Evolutionary conservation across 2,329 filamentous ascomycete species (phyloP), one percentile per base, ranked within the genome.

Genomic region (Fusarium robinianum): DNA sequence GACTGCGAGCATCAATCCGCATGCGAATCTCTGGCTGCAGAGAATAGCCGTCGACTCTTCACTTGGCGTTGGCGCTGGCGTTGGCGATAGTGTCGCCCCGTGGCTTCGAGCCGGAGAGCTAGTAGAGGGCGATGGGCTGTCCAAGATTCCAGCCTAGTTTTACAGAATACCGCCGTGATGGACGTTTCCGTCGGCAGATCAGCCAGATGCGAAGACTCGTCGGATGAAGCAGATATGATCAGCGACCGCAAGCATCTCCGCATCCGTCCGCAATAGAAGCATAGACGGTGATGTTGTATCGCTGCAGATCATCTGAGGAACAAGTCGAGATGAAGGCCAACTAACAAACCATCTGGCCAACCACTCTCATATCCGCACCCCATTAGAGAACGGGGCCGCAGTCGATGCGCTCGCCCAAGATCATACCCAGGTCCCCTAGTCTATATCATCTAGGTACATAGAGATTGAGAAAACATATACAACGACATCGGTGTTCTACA

Each of bases 261-360:
- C 39, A 35, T 44, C 30, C 22, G 45, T 27, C 7, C 21, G 6
- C 7, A 7, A 23, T 23, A 19, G 21, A 19, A 55, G 43, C 36
- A 40, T 53, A 32, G 52, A 16, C 30, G 36, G 29, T 19, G 12
- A 22, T 42, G 52, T 55, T 16, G 51, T 29, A 55, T 55, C 38
- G 46, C 11, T 38, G 27, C 30, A 26, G 52, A 55, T 55, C 52
- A 41, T 30, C 32, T 30, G 23, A n/a, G 5, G 11, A 19, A 17
- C 22, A 6, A 21, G 26, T 33, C 16, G 21, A 16, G n/a, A n/a
- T n/a, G n/a, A n/a, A n/a, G n/a, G n/a, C n/a, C n/a, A n/a, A n/a
- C n/a, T n/a, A n/a, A n/a, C n/a, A n/a, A n/a, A n/a, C n/a, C n/a
- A n/a, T n/a, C n/a, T n/a, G n/a, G n/a, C n/a, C n/a, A n/a, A n/a